These are phyloP conservation scores for Rhodotorula kratochvilovae DNA, from an alignment of 768 basidiomycete genomes.

Conservation along the genomic window DNA sequence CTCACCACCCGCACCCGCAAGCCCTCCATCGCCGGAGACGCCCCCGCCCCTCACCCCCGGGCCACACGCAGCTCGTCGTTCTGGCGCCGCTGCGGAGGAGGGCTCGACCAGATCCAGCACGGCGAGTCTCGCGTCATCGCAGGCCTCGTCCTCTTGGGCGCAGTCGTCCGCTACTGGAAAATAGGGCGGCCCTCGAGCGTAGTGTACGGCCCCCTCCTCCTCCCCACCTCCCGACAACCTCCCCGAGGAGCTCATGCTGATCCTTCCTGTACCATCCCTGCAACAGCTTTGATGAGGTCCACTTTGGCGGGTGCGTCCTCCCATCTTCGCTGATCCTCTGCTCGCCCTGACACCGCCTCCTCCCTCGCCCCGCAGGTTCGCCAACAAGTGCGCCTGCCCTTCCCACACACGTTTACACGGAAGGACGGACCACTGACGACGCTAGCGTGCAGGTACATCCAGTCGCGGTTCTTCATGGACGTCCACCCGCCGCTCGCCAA, in stretches of 20 bases:
- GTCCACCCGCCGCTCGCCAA: slow-evolving; percentile 98
- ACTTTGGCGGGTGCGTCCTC: slow-evolving; percentile 75
- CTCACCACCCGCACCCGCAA: background rate
- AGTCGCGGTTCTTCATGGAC: slow-evolving; percentile 52
- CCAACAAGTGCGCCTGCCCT: slow-evolving; percentile 35
- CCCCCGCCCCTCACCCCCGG: slow-evolving; percentile 1
- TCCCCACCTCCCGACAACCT: too few species aligned
- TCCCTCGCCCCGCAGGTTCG: slow-evolving; percentile 28
- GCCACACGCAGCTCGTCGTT: background rate
- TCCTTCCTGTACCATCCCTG: background rate
- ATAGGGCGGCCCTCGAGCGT: slow-evolving; percentile 83
- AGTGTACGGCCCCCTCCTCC: slow-evolving; percentile 60
- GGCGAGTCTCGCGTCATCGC: slow-evolving; percentile 75
- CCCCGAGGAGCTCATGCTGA: too few species aligned
- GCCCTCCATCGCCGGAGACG: background rate
- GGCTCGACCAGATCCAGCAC: slow-evolving; percentile 9
- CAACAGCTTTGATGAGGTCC: slow-evolving; percentile 89
- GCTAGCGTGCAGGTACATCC: slow-evolving; percentile 25
- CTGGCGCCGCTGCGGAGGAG: slow-evolving; percentile 30
- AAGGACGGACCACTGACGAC: background rate
- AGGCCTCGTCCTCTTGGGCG: slow-evolving; percentile 63
- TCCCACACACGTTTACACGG: background rate
- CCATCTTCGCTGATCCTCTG: fast-evolving
- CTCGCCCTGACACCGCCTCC: background rate
- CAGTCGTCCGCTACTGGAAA: slow-evolving; percentile 76